Evolutionary conservation across 2,329 filamentous ascomycete species (phyloP).

Genomic region (Shiraia bambusicola): DNA sequence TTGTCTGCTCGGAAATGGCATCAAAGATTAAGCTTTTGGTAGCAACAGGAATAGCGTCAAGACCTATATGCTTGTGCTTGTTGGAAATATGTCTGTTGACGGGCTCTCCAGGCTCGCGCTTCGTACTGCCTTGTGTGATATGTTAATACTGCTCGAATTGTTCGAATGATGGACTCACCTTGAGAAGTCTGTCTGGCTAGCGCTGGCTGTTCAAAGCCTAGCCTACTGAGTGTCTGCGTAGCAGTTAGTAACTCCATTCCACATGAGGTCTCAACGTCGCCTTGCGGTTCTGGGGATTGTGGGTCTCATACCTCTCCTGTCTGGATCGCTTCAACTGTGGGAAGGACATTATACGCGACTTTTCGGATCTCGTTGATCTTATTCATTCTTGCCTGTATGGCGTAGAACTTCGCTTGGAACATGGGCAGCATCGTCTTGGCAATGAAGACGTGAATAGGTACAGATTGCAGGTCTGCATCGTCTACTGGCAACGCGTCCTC

Average conservation of each 20-base stretch:
- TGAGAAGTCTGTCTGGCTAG: constrained; percentile 1
- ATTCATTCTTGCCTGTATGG: constrained; percentile 19
- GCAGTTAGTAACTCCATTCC: too few relatives aligned
- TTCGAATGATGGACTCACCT: constrained; percentile 4
- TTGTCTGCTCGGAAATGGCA: constrained; percentile 23
- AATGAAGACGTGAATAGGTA: constrained; percentile 28
- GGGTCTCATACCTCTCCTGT: constrained; percentile 27
- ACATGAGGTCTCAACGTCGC: too few relatives aligned
- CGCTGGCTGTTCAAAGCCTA: constrained; percentile 9
- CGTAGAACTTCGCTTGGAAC: constrained; percentile 31
- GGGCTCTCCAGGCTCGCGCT: constrained; percentile 13
- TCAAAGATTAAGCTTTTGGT: constrained; percentile 26
- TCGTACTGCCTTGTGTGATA: constrained; percentile 5
- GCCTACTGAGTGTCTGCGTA: constrained; percentile 17
- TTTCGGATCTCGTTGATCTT: constrained; percentile 28
- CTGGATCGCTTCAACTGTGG: constrained; percentile 7
- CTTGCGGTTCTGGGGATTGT: background rate
- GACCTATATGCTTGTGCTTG: constrained; percentile 25
- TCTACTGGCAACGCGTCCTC: constrained; percentile 19
- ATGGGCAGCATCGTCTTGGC: constrained; percentile 22
- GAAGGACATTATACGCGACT: constrained; percentile 20
- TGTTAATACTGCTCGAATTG: background rate
- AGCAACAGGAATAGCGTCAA: constrained; percentile 23
- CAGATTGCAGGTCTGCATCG: constrained; percentile 15
- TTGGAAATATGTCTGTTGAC: constrained; percentile 27